Evolutionary conservation across 495 filamentous ascomycete genomes (phyloP).

Genomic region (Neurospora sp.): DNA sequence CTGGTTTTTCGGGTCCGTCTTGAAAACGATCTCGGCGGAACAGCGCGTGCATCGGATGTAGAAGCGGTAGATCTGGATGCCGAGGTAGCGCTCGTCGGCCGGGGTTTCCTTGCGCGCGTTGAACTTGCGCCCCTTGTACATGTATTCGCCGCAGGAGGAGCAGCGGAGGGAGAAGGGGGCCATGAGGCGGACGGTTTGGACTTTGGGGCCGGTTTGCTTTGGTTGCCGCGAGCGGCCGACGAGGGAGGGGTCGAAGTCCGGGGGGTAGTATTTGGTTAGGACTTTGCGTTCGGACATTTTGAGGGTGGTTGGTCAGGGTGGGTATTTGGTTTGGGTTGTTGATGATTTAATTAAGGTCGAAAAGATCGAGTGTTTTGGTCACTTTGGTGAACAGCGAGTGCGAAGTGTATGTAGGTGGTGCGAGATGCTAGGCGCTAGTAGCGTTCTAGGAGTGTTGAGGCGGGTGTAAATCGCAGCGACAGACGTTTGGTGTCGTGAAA

Average conservation of each 20-base stretch:
- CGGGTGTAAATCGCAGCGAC: neutral
- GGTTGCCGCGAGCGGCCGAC: constrained; percentile 53
- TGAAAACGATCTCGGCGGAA: constrained; percentile 82
- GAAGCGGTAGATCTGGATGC: constrained; percentile 84
- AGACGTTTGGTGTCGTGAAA: neutral
- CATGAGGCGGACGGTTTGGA: constrained; percentile 90
- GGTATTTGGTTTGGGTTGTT: neutral
- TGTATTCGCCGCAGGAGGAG: constrained; percentile 84
- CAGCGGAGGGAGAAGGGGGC: constrained; percentile 94
- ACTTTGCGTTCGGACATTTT: constrained; percentile 93
- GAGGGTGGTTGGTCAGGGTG: constrained; percentile 5
- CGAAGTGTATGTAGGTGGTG: neutral
- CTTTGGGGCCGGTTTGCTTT: constrained; percentile 67
- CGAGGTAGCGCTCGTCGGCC: constrained; percentile 77
- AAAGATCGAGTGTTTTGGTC: neutral
- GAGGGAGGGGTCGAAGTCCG: constrained; percentile 91
- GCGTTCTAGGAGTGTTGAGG: neutral
- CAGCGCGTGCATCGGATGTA: constrained; percentile 94
- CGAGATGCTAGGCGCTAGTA: no score
- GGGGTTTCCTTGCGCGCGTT: constrained; percentile 91
- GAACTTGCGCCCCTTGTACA: constrained; percentile 94
- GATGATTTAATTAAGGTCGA: neutral
- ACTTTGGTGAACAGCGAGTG: neutral
- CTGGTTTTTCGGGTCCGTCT: constrained; percentile 89
- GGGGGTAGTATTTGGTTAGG: constrained; percentile 76